phyloP scores from a whole-genome alignment of 1,284 basidiomycete species.

The Pisolithus thermaeus region DNA sequence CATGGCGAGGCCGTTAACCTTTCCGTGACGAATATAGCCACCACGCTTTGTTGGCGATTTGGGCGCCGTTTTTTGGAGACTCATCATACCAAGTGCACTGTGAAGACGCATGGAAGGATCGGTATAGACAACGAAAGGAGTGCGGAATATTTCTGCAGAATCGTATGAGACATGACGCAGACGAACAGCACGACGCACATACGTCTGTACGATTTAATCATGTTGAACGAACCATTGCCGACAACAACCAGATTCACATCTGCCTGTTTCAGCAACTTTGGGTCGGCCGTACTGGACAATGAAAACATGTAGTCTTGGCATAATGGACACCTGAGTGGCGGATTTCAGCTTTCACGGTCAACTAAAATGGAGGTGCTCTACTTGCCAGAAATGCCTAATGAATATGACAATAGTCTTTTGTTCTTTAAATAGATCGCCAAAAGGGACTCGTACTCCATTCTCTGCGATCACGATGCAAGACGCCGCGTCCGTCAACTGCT shows the following conservation, averaged over 20 bases:
- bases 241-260: conserved; percentile 60
- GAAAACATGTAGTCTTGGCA: conserved; percentile 79
- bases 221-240: conserved; percentile 65
- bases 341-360: background rate
- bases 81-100: conserved; percentile 69
- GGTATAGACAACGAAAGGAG: conserved; percentile 65
- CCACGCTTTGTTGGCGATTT: conserved; percentile 35
- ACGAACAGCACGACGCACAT: conserved; percentile 17
- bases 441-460: conserved; percentile 58
- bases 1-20: conserved; percentile 61
- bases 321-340: conserved; percentile 47
- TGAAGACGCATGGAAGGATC: conserved; percentile 73
- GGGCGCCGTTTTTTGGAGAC: conserved; percentile 37
- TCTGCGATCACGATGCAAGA: conserved; percentile 60
- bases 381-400: conserved; percentile 67
- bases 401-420: conserved; percentile 70
- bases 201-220: conserved; percentile 62
- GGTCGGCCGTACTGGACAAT: conserved; percentile 45
- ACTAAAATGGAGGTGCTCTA: background rate
- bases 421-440: conserved; percentile 66
- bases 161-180: background rate
- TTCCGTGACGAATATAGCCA: conserved; percentile 60
- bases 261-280: conserved; percentile 45
- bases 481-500: conserved; percentile 57
- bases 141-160: conserved; percentile 49